Conservation (phyloP, 2,329 filamentous ascomycete genomes). For the Colletotrichum agaves region DNA sequence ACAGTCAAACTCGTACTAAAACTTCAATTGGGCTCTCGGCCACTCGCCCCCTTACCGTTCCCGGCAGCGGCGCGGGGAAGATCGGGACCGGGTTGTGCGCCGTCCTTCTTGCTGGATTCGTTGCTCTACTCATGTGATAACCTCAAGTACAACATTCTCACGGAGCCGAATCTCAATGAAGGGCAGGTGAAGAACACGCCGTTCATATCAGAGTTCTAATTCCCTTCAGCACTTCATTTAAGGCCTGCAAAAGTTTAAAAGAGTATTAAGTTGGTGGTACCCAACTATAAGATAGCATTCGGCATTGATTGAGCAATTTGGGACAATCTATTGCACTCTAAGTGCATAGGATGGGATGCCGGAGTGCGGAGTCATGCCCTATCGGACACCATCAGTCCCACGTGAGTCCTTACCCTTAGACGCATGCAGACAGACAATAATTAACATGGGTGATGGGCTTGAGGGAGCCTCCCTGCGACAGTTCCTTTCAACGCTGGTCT, state of each 20-base stretch:
- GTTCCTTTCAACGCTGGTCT: neutral
- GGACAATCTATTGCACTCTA: neutral
- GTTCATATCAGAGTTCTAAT: neutral
- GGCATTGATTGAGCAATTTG: slow-evolving; percentile 6
- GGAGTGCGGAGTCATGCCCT: slow-evolving; percentile 25
- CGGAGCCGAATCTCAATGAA: too few species aligned
- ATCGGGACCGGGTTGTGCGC: slow-evolving; percentile 49
- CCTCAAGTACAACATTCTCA: neutral
- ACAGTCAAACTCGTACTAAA: slow-evolving; percentile 9
- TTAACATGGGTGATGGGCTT: neutral
- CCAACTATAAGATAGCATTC: slow-evolving; percentile 22
- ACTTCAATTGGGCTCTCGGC: slow-evolving; percentile 21
- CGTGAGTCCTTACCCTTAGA: slow-evolving; percentile 28
- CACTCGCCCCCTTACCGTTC: slow-evolving; percentile 39
- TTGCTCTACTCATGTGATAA: slow-evolving; percentile 43
- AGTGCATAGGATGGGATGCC: neutral
- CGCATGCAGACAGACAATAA: slow-evolving; percentile 1
- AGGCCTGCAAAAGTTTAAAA: slow-evolving; percentile 26
- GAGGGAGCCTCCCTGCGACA: neutral
- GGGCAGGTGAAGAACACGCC: too few species aligned
- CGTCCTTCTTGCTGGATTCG: slow-evolving; percentile 52
- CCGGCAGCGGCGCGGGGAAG: slow-evolving; percentile 52
- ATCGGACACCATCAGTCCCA: slow-evolving; percentile 20
- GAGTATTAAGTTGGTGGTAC: neutral
- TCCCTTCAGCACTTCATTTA: slow-evolving; percentile 34